phyloP scores from a whole-genome alignment of 1,284 basidiomycete species.

The Meira miltonrushii region DNA sequence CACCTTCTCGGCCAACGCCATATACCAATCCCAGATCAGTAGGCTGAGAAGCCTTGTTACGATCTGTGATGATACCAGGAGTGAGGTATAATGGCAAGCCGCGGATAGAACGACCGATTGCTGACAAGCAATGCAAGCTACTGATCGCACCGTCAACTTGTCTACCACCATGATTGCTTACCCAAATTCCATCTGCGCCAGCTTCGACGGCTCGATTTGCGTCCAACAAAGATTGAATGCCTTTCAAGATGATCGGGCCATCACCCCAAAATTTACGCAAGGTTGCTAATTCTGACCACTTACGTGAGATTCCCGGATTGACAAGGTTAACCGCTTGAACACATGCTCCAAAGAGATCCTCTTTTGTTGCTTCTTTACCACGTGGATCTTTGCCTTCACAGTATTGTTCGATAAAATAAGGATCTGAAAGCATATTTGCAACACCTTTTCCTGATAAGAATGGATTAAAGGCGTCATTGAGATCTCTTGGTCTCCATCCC shows the following conservation, averaged over 20 bases:
- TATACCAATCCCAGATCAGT: neutral
- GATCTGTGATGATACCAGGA: too few species aligned
- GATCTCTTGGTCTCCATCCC: conserved; percentile 35
- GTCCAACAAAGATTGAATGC: conserved; percentile 36
- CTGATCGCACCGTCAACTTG: conserved; percentile 45
- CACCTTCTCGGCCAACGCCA: conserved; percentile 6
- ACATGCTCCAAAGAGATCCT: conserved; percentile 34
- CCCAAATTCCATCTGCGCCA: conserved; percentile 44
- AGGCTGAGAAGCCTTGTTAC: neutral
- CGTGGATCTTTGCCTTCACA: conserved; percentile 41
- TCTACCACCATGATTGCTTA: conserved; percentile 48
- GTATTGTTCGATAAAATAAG: conserved; percentile 39
- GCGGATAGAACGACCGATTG: conserved; percentile 19
- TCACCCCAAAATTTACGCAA: conserved; percentile 38
- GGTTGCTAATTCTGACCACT: conserved; percentile 36
- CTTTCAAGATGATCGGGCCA: conserved; percentile 45
- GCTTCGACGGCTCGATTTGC: conserved; percentile 36
- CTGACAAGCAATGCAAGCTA: conserved; percentile 30
- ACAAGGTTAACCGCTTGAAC: conserved; percentile 34
- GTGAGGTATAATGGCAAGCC: neutral
- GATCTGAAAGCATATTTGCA: conserved; percentile 41
- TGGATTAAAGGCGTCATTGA: conserved; percentile 59
- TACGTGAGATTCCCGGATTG: conserved; percentile 34
- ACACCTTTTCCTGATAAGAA: conserved; percentile 59
- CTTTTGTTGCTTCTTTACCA: conserved; percentile 24